Evolutionary conservation across 2,329 filamentous ascomycete species (phyloP), one percentile per base, ranked within the genome.

Genomic region (Zymoseptoria pseudotritici): DNA sequence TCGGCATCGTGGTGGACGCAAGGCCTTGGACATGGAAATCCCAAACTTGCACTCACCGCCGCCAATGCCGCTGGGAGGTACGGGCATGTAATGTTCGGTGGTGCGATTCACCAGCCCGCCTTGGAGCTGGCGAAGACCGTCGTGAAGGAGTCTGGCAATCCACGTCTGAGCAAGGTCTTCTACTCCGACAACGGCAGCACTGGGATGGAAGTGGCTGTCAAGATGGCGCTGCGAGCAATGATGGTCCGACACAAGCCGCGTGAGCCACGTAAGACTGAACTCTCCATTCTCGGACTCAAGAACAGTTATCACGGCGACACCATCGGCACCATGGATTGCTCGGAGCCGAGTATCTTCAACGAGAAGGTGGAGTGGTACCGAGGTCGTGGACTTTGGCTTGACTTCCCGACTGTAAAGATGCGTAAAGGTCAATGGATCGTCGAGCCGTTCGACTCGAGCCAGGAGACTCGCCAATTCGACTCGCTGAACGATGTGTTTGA

Each of bases 1-100:
- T 94, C 90, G 0, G 90, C 90, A 0, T 93, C 89, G 0, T 95
- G 91, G 90, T 95, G 91, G 90, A 95, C 90, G 0, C 91, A 95
- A 73, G 90, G 90, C 2, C 80, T 95, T 0, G 90, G 91, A 1
- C 91, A 95, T 65, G 88, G 86, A 5, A 91, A 90, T 66, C 83
- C 89, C 0, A 76, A 80, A 0, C 78, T 95, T 0, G 83, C 89
- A 0, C 81, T 94, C 1, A 85, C 88, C 0, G 89, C 90, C 1
- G 88, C 90, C 0, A 87, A 94, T 69, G 90, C 91, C 0, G 89
- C 90, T 1, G 90, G 90, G 7, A 82, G 90, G 26, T 95, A 94
- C 69, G 90, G 90, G 0, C 90, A 95, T 73, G 88, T 94, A 65
- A 94, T 95, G 88, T 94, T 95, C 69, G 88, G 89, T 0, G 86